phyloP scores from a whole-genome alignment of 768 basidiomycete genomes.

The Kwoniella pini region DNA sequence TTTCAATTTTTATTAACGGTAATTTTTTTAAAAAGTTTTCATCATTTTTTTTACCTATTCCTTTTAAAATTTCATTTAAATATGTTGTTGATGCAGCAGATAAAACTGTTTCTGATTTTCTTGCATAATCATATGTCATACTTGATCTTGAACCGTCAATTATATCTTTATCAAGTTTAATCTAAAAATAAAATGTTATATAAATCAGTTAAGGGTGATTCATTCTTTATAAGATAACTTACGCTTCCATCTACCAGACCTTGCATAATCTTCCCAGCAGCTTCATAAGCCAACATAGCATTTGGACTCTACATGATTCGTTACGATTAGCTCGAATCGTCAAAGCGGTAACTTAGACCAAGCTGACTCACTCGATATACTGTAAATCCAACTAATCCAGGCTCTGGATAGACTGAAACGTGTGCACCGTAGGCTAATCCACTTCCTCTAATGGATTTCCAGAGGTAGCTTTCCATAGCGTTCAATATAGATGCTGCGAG shows the following conservation, averaged over 20 bases:
- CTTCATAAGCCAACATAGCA: constrained; percentile 69
- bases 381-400: constrained; percentile 72
- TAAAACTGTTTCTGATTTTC: constrained; percentile 78
- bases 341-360: too few species aligned
- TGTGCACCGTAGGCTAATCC: constrained; percentile 94
- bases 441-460: constrained; percentile 89
- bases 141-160: constrained; percentile 90
- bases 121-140: constrained; percentile 80
- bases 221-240: constrained; percentile 35
- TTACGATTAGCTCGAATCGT: too few species aligned
- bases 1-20: constrained; percentile 68
- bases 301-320: constrained; percentile 40
- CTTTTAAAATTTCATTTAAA: constrained; percentile 86
- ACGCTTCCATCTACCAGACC: constrained; percentile 83
- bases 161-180: constrained; percentile 63
- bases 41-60: constrained; percentile 71
- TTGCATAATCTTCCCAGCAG: constrained; percentile 73
- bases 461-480: constrained; percentile 90
- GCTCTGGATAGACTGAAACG: constrained; percentile 71
- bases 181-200: constrained; percentile 7
- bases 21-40: constrained; percentile 60
- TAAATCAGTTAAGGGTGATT: too few species aligned
- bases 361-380: constrained; percentile 64
- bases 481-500: constrained; percentile 86
- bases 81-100: constrained; percentile 83